Evolutionary conservation across 1,284 basidiomycete genomes (phyloP), one percentile per base, ranked within the genome.

Genomic region (Leccinum fuscescens): DNA sequence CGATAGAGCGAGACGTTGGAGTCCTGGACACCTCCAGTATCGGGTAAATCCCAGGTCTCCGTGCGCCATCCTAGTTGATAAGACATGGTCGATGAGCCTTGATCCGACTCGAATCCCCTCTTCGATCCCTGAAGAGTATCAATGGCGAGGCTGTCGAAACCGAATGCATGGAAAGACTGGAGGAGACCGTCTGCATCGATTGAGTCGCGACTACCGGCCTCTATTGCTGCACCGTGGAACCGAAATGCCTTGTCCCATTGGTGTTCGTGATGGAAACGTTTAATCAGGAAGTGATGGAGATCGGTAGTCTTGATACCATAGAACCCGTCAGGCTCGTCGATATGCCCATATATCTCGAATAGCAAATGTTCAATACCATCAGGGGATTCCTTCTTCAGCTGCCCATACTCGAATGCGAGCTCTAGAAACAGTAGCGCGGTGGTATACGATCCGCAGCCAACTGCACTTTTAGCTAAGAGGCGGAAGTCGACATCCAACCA

Each of bases 241-340:
- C 85, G 86, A 67, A 99, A 93, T 0, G 95, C 94, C 67, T 90
- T 90, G 42, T 90, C 86, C 89, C 95, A 97, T 69, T 95, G 89
- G 11, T 87, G 84, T 73, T 99, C 97, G 67, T 99, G 96, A 66
- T 94, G 90, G 61, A 96, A 89, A 3, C 93, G 86, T 63, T 86
- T 89, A 49, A 95, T 80, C 37, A 98, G 81, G 60, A 94, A 90
- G 48, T 86, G 82, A 29, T 85, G 83, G 12, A 93, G 82, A 68
- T 98, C 86, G 22, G 79, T 74, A n/a, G 87, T 84, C 63, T 88
- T 82, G 63, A 98, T 93, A 2, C 94, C 94, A 73, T 99, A 99
- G 73, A 99, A 99, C 1, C 96, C 94, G 68, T 99, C 96, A 0
- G 96, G 96, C 69, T 99, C 96, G 69, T 97, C 94, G 60, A 99